Base-by-base conservation (phyloP, 2,329 filamentous ascomycete species). In the Phyllachora maydis region DNA sequence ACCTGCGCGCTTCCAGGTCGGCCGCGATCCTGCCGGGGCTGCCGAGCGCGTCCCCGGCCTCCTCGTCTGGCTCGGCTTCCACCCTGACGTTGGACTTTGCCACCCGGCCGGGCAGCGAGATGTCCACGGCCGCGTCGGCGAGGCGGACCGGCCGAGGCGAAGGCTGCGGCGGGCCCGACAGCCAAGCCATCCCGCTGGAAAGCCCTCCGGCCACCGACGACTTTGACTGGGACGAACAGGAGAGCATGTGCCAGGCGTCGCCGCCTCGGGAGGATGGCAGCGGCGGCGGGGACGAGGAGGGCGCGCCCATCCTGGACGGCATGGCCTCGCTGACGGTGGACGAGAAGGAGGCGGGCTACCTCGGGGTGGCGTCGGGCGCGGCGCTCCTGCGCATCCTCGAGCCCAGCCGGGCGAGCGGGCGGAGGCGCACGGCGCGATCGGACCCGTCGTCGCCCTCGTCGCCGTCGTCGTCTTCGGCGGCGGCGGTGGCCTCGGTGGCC, bases 291-390 rank as follows among this genome's bases (percentile, higher is more conserved):
- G n/a, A n/a, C n/a, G n/a, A 46, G 24, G 37, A 42, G 17, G 34
- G 12, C 20, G 14, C 20, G 20, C 15, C 20, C 8, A n/a, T 38
- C 10, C 35, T 40, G 2, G 45, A 47, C 33, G 44, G 44, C 11
- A 47, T 47, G 42, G 43, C 43, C 9, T 37, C 44, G 2, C 26
- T 48, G 9, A 41, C 43, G 3, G 40, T 48, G n/a, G 38, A 45
- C 13, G 42, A 42, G 2, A 41, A 36, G 17, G 44, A 43, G 6
- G 33, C 41, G 9, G 44, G 44, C 5, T 48, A 47, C 28, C 28
- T 47, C 35, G 37, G 41, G 19, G 41, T 39, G 21, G 40, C 39
- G 8, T 37, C 39, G 6, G 39, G 35, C 6, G 41, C 39, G 6
- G 42, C 38, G 25, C 44, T 43, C 17, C 30, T 45, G 8, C 30